Percentiles rank a stretch among this genome's conserved stretches.
phyloP scores from a whole-genome alignment of 73 alveolate species.

The Uronychia setigera region DNA sequence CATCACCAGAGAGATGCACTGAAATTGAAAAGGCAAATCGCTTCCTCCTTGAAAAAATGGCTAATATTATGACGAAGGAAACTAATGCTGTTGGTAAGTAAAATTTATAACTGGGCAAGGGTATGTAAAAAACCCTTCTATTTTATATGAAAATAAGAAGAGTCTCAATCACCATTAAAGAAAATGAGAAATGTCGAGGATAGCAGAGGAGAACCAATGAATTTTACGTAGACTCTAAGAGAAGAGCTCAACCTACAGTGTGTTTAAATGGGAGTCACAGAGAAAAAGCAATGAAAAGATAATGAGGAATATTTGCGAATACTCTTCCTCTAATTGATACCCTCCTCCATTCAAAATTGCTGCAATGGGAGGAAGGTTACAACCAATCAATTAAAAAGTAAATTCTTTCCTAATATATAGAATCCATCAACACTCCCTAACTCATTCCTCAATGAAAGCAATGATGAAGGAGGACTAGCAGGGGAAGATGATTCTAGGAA shows the following conservation, averaged over 20 bases:
- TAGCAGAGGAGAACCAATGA: constrained; percentile 28
- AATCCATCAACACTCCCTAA: not conserved
- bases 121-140: not conserved
- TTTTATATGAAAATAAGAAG: not conserved
- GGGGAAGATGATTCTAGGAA: not conserved
- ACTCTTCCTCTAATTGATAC: not conserved
- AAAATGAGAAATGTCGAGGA: constrained; percentile 27
- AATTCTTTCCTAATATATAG: too few relatives aligned
- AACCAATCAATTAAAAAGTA: not conserved
- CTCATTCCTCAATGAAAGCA: not conserved
- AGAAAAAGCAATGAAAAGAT: constrained; percentile 24
- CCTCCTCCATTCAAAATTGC: not conserved
- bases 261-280: constrained; percentile 32
- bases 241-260: constrained; percentile 28
- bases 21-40: constrained; percentile 57
- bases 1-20: constrained; percentile 42
- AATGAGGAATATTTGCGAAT: constrained; percentile 36
- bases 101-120: not conserved
- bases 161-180: not conserved
- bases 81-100: not conserved
- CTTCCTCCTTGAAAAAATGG: constrained; percentile 40
- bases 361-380: not conserved
- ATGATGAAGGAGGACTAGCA: not conserved
- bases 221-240: constrained; percentile 23
- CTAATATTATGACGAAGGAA: constrained; percentile 29